Base-by-base conservation (phyloP, 2,329 filamentous ascomycete species). In the Ustilaginoidea virens region DNA sequence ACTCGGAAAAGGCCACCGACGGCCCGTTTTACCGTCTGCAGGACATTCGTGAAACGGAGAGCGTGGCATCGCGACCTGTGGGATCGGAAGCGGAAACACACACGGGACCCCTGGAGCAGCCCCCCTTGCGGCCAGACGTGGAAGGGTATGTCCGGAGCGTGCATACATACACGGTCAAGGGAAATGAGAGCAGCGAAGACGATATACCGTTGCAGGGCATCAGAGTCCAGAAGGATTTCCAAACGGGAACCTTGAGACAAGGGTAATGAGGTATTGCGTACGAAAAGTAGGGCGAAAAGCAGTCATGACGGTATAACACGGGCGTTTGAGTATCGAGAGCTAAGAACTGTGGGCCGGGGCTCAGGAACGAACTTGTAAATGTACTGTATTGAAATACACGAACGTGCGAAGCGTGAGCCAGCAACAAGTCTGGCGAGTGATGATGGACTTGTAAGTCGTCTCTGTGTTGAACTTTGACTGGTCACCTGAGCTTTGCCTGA, bases 121-220 rank as follows among this genome's bases (percentile, higher is more conserved):
- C 43, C 4, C 39, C 36, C 4, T 32, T 56, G 21, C 37, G 53
- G 2, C 52, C 51, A 1, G 50, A 56, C 10, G 39, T 32, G 3
- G 42, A 49, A 10, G 47, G 46, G 0, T 49, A 44, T 22, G 40
- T 39, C 7, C 46, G 51, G 17, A 48, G 42, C 1, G 45, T 51
- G 2, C 46, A 44, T 17, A 51, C 43, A 5, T 50, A 43, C 27
- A 43, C 47, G 2, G 41, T 46, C 4, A 37, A 37, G 4, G 41
- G 41, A 2, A 43, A 46, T 16, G 35, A 7, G n/a, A 25, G 41
- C 10, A 46, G 43, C 29, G 50, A 45, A 2, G 52, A 58, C 15
- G 53, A 55, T 13, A 47, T 57, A 16, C 52, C 53, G 1, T 32
- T 58, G 21, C 47, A 55, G 21, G 46, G 49, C 1, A 59, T 59